These are phyloP conservation scores for Boletus tylopilopsis DNA, from an alignment of 768 basidiomycete species.

Conservation along the genomic window DNA sequence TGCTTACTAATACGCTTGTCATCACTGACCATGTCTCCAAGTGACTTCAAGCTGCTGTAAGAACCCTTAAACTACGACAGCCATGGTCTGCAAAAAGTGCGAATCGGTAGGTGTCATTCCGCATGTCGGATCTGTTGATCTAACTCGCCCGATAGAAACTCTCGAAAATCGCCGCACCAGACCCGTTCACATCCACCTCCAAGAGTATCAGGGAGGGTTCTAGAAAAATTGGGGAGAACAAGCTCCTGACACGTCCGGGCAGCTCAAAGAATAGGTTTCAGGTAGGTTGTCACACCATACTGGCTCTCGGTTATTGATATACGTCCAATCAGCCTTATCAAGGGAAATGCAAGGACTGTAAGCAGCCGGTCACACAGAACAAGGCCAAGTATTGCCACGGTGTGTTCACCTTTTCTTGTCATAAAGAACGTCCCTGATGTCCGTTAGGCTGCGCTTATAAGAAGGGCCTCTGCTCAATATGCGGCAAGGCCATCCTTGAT, in stretches of 20 bases:
- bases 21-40: constrained; percentile 4
- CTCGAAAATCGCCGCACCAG: constrained; percentile 85
- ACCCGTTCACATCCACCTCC: constrained; percentile 77
- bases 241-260: constrained; percentile 67
- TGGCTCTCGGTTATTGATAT: constrained; percentile 1
- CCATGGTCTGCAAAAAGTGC: constrained; percentile 88
- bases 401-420: constrained; percentile 31
- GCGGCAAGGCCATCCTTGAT: constrained; percentile 83
- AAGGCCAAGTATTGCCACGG: constrained; percentile 88
- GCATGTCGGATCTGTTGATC: constrained; percentile 3
- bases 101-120: constrained; percentile 50
- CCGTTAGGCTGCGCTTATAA: constrained; percentile 78
- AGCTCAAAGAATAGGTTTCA: constrained; percentile 75
- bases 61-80: constrained; percentile 5
- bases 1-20: constrained; percentile 19
- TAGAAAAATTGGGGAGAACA: constrained; percentile 82
- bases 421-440: constrained; percentile 3
- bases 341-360: constrained; percentile 85
- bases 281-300: constrained; percentile 38
- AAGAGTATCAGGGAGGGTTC: constrained; percentile 74
- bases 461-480: constrained; percentile 83
- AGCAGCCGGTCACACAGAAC: constrained; percentile 80
- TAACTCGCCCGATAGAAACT: constrained; percentile 58
- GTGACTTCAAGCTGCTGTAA: background rate
- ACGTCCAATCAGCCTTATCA: constrained; percentile 63